Evolutionary conservation across 306 rosid species (phyloP).

Genomic region (Glycine latifolia): DNA sequence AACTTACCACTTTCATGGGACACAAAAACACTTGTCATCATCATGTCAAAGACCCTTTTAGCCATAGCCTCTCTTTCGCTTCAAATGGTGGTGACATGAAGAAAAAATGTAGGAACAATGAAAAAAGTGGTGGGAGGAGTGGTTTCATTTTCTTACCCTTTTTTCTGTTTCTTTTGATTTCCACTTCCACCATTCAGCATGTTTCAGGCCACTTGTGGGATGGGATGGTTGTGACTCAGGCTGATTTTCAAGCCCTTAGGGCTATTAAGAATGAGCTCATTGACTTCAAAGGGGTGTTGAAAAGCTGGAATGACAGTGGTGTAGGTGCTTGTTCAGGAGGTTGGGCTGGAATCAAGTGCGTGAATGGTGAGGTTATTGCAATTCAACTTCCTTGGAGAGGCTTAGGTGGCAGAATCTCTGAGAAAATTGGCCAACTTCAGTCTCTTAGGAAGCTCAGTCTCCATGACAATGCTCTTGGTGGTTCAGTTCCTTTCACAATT

Average conservation of each 20-base stretch:
- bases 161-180: conserved; percentile 48
- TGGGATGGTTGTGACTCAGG: conserved; percentile 65
- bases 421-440: conserved; percentile 80
- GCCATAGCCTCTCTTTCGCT: conserved; percentile 1
- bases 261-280: conserved; percentile 72
- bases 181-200: conserved; percentile 39
- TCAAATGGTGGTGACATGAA: conserved; percentile 1
- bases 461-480: conserved; percentile 74
- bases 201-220: conserved; percentile 65
- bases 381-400: conserved; percentile 97
- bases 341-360: conserved; percentile 94
- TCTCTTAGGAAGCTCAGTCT: conserved; percentile 80
- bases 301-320: conserved; percentile 88
- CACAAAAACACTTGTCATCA: conserved; percentile 51
- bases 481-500: conserved; percentile 70
- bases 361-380: conserved; percentile 84
- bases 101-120: conserved; percentile 2
- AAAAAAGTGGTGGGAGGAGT: conserved; percentile 8
- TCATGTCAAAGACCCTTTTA: conserved; percentile 37
- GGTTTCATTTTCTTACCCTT: conserved; percentile 35
- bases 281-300: conserved; percentile 69
- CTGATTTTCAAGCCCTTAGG: conserved; percentile 69
- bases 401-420: conserved; percentile 78
- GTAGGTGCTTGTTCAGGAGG: conserved; percentile 84
- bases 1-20: conserved; percentile 57